phyloP scores from a whole-genome alignment of 2,329 filamentous ascomycete genomes.

The Pseudocercospora vitis region DNA sequence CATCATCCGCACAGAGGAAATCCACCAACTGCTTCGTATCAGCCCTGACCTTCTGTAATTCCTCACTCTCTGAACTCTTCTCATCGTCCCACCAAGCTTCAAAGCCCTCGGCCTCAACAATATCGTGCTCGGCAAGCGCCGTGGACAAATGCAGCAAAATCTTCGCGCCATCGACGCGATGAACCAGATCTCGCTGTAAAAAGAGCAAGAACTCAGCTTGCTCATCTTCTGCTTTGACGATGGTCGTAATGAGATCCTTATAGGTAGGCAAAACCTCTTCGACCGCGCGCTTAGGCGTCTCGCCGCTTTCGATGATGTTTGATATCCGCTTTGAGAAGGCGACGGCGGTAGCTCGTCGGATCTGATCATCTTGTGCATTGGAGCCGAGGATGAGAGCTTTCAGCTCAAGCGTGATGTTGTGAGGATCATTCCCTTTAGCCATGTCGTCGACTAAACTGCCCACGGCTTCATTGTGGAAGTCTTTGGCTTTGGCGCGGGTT shows the following conservation, averaged over 20 bases:
- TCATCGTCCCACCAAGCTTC: slow-evolving; percentile 83
- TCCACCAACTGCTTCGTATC: slow-evolving; percentile 79
- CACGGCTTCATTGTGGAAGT: slow-evolving; percentile 86
- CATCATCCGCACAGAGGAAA: slow-evolving; percentile 71
- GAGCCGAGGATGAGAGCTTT: slow-evolving; percentile 88
- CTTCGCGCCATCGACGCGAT: slow-evolving; percentile 61
- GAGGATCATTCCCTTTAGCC: slow-evolving; percentile 66
- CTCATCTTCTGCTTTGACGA: slow-evolving; percentile 59
- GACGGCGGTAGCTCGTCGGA: slow-evolving; percentile 80
- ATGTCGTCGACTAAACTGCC: slow-evolving; percentile 84
- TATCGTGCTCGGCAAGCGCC: slow-evolving; percentile 79
- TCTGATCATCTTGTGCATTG: slow-evolving; percentile 84
- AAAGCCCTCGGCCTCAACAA: slow-evolving; percentile 86
- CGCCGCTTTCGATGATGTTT: slow-evolving; percentile 60
- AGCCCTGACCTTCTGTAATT: slow-evolving; percentile 68
- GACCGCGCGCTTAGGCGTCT: slow-evolving; percentile 43
- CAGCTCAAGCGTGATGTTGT: slow-evolving; percentile 91
- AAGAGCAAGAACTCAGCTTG: slow-evolving; percentile 83
- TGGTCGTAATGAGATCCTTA: slow-evolving; percentile 60
- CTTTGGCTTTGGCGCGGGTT: slow-evolving; percentile 49
- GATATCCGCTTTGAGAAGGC: slow-evolving; percentile 81
- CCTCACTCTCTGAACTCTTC: slow-evolving; percentile 65
- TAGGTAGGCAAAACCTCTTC: slow-evolving; percentile 50
- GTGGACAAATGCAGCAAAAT: slow-evolving; percentile 78
- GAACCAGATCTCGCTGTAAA: slow-evolving; percentile 75